phyloP scores from a whole-genome alignment of 208 protist genomes.

The Trypanosoma grayi region DNA sequence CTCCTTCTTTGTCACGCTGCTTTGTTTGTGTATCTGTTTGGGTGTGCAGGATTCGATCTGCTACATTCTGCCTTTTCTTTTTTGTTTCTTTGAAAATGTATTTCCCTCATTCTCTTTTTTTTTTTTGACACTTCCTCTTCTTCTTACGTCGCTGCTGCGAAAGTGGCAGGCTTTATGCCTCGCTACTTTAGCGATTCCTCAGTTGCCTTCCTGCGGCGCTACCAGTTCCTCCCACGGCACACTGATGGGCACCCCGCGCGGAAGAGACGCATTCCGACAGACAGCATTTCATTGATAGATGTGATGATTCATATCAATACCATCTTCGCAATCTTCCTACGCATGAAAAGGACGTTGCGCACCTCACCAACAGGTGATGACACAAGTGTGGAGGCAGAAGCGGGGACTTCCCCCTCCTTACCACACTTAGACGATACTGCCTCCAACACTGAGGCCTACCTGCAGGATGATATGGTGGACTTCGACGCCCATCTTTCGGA shows the following conservation, averaged over 20 bases:
- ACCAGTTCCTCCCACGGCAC: conserved; percentile 12
- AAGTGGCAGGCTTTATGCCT: not conserved
- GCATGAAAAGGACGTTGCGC: not conserved
- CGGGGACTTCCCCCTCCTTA: too few relatives aligned
- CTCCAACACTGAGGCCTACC: not conserved
- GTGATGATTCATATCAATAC: conserved; percentile 43
- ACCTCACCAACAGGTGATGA: not conserved
- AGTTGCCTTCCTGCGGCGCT: conserved; percentile 16
- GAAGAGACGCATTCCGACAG: conserved; percentile 6
- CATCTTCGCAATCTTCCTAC: conserved; percentile 24
- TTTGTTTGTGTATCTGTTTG: conserved; percentile 1
- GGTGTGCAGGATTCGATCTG: too few relatives aligned
- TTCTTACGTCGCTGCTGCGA: conserved; percentile 4
- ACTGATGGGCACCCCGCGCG: not conserved
- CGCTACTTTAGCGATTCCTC: conserved; percentile 19
- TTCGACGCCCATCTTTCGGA: conserved; percentile 17
- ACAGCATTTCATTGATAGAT: conserved; percentile 40
- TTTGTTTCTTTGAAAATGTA: not conserved
- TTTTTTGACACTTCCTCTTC: not conserved
- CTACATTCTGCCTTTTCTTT: not conserved
- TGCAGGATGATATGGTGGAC: conserved; percentile 8
- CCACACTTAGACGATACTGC: not conserved
- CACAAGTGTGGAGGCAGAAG: not conserved
- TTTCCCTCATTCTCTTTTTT: not conserved
- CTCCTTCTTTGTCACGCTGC: conserved; percentile 1